Evolutionary conservation across 2,329 filamentous ascomycete species (phyloP).

Genomic region (Cercospora beticola): DNA sequence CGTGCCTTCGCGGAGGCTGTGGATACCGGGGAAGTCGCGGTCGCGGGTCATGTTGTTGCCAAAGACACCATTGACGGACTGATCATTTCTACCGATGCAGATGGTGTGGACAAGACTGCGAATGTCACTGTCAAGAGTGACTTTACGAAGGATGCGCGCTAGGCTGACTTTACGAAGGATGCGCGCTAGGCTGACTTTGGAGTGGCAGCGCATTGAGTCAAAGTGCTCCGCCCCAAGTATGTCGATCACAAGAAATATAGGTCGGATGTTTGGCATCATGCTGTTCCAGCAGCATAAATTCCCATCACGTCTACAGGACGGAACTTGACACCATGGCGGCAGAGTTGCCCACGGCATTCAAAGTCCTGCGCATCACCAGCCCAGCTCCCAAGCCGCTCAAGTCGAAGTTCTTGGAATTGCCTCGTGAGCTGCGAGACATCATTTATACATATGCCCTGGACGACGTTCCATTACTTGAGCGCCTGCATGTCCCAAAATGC

Average conservation of each 20-base stretch:
- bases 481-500: background rate
- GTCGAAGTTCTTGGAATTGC: background rate
- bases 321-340: background rate
- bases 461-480: background rate
- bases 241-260: background rate
- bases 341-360: background rate
- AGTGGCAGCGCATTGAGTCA: background rate
- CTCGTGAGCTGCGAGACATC: background rate
- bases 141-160: background rate
- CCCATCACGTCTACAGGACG: background rate
- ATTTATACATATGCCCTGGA: background rate
- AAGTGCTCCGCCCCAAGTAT: background rate
- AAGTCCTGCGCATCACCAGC: background rate
- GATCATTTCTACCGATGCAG: background rate
- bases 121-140: slow-evolving; percentile 11
- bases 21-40: slow-evolving; percentile 22
- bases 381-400: background rate
- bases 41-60: slow-evolving; percentile 23
- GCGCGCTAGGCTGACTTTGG: background rate
- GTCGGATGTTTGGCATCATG: background rate
- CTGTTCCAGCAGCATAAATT: background rate
- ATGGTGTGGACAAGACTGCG: slow-evolving; percentile 9
- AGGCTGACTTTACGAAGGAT: background rate
- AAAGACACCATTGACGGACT: slow-evolving; percentile 8
- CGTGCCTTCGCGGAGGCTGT: slow-evolving; percentile 25